A percentile compares a stretch with the other conserved stretches of the same genome.
Evolutionary conservation across 305 asterid genomes (phyloP).

Genomic region (Ajuga reptans): DNA sequence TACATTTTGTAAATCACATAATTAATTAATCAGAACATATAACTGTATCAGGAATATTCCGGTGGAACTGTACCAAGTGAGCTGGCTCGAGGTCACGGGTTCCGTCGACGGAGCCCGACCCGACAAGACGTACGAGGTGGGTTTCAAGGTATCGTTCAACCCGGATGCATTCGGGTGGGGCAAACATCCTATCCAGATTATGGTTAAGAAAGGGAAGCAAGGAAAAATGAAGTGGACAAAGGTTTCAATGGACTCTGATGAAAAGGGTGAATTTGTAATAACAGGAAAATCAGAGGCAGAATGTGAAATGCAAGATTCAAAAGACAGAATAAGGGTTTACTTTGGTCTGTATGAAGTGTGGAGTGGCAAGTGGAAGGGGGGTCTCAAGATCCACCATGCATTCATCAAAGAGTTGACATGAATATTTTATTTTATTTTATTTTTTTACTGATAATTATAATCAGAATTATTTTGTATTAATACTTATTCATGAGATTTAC

Average conservation of each 20-base stretch:
- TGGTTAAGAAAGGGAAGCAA: constrained; percentile 26
- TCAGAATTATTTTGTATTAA: too few relatives aligned
- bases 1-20: not conserved
- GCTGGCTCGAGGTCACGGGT: constrained; percentile 27
- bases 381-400: constrained; percentile 37
- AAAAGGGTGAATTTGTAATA: not conserved
- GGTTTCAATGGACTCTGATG: not conserved
- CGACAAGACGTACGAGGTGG: constrained; percentile 18
- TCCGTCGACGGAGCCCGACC: not conserved
- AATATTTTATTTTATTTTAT: too few relatives aligned
- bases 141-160: constrained; percentile 4
- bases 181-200: constrained; percentile 4
- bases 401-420: constrained; percentile 22
- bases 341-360: constrained; percentile 56
- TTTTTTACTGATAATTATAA: too few relatives aligned
- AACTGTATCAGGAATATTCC: not conserved
- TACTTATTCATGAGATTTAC: too few relatives aligned
- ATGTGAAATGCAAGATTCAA: not conserved
- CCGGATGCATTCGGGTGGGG: constrained; percentile 30
- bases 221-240: not conserved
- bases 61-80: constrained; percentile 20
- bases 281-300: not conserved
- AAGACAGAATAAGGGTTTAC: constrained; percentile 17
- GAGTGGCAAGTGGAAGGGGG: constrained; percentile 61
- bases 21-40: not conserved